Evolutionary conservation across 108 stramenopile genomes (phyloP).

Genomic region (Conticribra guillardii): DNA sequence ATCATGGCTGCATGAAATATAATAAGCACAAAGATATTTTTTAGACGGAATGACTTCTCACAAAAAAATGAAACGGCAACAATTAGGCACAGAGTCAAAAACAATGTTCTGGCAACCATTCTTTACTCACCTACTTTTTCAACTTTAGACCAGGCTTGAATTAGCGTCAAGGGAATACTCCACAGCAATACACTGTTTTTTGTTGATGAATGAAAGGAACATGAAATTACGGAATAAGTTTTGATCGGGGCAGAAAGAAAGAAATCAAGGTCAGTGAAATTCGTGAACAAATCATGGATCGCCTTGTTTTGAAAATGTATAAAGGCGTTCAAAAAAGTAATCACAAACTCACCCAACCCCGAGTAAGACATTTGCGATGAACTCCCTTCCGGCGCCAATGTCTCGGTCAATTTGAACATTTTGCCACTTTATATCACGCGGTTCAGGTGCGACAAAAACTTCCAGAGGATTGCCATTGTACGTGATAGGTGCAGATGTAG

Average conservation of each 20-base stretch:
- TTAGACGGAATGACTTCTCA: no score
- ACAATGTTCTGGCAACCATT: slow-evolving; percentile 36
- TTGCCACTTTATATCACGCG: slow-evolving; percentile 60
- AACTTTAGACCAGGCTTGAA: slow-evolving; percentile 58
- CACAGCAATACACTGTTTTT: slow-evolving; percentile 56
- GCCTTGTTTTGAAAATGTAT: no score
- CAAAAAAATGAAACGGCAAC: slow-evolving; percentile 18
- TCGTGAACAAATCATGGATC: no score
- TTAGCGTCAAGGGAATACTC: slow-evolving; percentile 58
- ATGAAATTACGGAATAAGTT: no score
- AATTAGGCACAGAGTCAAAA: slow-evolving; percentile 36
- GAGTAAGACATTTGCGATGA: slow-evolving; percentile 49
- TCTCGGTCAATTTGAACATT: slow-evolving; percentile 53
- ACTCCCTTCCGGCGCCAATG: slow-evolving; percentile 36
- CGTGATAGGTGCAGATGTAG: slow-evolving; percentile 51
- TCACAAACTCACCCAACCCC: no score
- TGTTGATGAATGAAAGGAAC: no score
- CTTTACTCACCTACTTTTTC: slow-evolving; percentile 48
- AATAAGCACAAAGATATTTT: no score
- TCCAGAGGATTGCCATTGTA: slow-evolving; percentile 51
- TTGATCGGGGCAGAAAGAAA: no score
- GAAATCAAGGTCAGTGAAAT: no score
- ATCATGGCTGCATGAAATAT: slow-evolving; percentile 38
- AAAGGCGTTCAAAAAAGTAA: no score
- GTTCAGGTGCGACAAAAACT: slow-evolving; percentile 53